Evolutionary conservation across 202 grass and related monocot genomes (phyloP).

Genomic region (Miscanthus sacchariflorus): DNA sequence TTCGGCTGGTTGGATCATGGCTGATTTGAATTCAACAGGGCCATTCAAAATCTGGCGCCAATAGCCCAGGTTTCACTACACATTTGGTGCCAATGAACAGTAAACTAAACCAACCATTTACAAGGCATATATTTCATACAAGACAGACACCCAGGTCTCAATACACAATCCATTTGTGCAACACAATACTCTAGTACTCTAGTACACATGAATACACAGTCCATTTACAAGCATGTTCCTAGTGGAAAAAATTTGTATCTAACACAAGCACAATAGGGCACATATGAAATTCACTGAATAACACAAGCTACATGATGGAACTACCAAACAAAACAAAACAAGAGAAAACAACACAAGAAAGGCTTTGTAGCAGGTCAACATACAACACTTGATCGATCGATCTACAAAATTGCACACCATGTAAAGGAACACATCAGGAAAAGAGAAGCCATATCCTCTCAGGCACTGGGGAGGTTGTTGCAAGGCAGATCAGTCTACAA

Average conservation of each 20-base stretch:
- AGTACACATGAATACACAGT: too few relatives aligned
- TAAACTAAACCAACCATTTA: too few relatives aligned
- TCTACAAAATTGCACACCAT: slow-evolving; percentile 1
- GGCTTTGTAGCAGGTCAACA: neutral
- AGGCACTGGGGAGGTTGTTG: slow-evolving; percentile 55
- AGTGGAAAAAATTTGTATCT: neutral
- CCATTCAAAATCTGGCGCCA: too few relatives aligned
- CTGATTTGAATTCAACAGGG: too few relatives aligned
- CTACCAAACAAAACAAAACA: neutral
- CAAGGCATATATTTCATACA: too few relatives aligned
- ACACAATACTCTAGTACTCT: too few relatives aligned
- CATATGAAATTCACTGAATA: neutral
- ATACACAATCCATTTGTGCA: too few relatives aligned
- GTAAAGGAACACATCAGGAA: neutral
- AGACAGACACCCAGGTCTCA: too few relatives aligned
- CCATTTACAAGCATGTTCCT: neutral
- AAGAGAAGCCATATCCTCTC: slow-evolving; percentile 57
- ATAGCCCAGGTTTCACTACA: too few relatives aligned
- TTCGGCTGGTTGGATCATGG: too few relatives aligned
- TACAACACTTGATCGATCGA: neutral
- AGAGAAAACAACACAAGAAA: neutral
- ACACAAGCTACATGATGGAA: neutral
- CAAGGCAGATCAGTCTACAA: slow-evolving; percentile 51
- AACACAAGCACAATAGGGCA: neutral
- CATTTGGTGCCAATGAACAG: too few relatives aligned